Conservation (phyloP, 306 rosid genomes). For the Mimosa pudica region DNA sequence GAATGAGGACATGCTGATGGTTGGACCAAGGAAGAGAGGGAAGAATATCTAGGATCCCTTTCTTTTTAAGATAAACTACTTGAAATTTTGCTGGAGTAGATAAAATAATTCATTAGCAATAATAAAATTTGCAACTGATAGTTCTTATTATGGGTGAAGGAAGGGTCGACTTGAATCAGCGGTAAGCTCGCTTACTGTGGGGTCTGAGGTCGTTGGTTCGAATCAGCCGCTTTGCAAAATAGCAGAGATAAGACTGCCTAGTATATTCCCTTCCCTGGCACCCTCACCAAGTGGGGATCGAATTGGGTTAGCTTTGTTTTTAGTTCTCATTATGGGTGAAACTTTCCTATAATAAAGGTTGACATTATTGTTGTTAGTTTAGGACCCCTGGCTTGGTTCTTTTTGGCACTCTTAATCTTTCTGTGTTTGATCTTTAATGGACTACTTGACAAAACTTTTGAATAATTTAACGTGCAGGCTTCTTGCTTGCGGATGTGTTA, state of each 20-base stretch:
- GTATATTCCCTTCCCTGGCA: too few relatives aligned
- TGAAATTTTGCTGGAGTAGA: not conserved
- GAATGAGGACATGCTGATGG: too few relatives aligned
- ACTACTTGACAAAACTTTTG: slow-evolving; percentile 29
- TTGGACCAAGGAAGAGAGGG: too few relatives aligned
- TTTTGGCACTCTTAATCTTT: slow-evolving; percentile 1
- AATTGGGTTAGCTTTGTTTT: too few relatives aligned
- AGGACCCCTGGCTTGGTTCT: not conserved
- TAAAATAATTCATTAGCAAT: not conserved
- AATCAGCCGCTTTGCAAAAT: too few relatives aligned
- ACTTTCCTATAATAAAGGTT: not conserved
- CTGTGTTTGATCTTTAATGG: slow-evolving; percentile 22
- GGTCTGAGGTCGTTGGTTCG: too few relatives aligned
- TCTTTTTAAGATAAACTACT: too few relatives aligned
- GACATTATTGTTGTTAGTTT: not conserved
- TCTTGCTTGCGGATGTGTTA: slow-evolving; percentile 47
- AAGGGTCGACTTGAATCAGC: too few relatives aligned
- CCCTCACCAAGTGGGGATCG: too few relatives aligned
- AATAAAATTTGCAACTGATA: slow-evolving; percentile 5
- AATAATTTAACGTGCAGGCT: slow-evolving; percentile 50
- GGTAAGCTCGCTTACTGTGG: too few relatives aligned
- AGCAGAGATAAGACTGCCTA: too few relatives aligned
- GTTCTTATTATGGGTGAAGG: slow-evolving; percentile 11
- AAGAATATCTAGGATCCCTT: too few relatives aligned
- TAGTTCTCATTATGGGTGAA: slow-evolving; percentile 8